Evolutionary conservation across 2,329 filamentous ascomycete species (phyloP).

Genomic region (Xylariaceae sp.): DNA sequence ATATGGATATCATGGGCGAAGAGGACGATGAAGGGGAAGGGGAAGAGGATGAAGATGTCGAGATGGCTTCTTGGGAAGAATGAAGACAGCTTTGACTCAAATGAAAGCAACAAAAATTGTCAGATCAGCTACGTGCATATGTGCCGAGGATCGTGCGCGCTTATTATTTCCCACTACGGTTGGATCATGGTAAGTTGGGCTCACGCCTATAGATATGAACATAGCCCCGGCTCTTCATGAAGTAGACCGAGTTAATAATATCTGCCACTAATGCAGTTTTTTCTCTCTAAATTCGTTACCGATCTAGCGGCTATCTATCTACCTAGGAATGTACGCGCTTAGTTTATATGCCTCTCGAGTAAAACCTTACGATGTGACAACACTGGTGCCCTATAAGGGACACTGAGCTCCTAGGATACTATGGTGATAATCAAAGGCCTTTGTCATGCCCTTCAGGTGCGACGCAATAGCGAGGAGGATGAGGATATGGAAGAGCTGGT

Average conservation of each 20-base stretch:
- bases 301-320: not conserved
- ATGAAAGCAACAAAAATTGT: not conserved
- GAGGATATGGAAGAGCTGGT: slow-evolving; percentile 94
- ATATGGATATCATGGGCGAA: slow-evolving; percentile 19
- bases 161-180: not conserved
- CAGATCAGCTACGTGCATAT: no score
- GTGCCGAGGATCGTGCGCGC: no score
- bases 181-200: not conserved
- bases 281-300: not conserved
- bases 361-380: not conserved
- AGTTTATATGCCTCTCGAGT: not conserved
- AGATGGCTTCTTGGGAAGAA: slow-evolving; percentile 15
- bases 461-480: slow-evolving; percentile 82
- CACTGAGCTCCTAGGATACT: slow-evolving; percentile 62
- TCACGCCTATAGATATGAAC: not conserved
- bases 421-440: slow-evolving; percentile 88
- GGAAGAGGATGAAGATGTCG: slow-evolving; percentile 21
- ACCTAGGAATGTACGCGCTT: not conserved
- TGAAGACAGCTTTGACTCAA: not conserved
- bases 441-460: slow-evolving; percentile 81
- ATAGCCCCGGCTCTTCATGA: not conserved
- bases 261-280: no score
- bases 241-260: no score
- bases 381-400: slow-evolving; percentile 7
- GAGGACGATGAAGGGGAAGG: slow-evolving; percentile 15